phyloP scores from a whole-genome alignment of 805 yeast species.

The Sporopachydermia lactativora region DNA sequence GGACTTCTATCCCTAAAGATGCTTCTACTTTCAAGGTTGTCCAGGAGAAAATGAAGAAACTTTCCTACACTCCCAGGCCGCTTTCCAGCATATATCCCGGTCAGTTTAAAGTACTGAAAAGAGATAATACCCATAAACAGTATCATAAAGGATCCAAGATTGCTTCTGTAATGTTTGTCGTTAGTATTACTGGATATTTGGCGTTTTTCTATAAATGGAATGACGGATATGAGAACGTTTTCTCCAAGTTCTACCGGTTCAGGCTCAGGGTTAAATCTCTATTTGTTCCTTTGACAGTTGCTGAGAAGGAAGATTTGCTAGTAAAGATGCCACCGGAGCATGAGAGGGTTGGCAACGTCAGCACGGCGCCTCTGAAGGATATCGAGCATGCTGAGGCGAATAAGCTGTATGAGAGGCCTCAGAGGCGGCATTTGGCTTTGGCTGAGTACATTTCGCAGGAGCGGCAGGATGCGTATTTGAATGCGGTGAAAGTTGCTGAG shows the following conservation, averaged over 20 bases:
- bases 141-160: constrained; percentile 48
- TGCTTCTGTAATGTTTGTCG: constrained; percentile 37
- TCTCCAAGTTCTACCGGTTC: constrained; percentile 50
- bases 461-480: constrained; percentile 41
- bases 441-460: constrained; percentile 61
- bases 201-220: constrained; percentile 76
- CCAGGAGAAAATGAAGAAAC: constrained; percentile 56
- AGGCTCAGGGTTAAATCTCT: constrained; percentile 43
- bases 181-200: constrained; percentile 38
- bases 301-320: constrained; percentile 51
- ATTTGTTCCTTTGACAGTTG: constrained; percentile 37
- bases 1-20: constrained; percentile 45
- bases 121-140: constrained; percentile 35
- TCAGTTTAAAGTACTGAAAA: constrained; percentile 54
- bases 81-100: constrained; percentile 63
- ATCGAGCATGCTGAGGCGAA: constrained; percentile 27
- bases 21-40: constrained; percentile 55
- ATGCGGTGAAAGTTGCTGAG: constrained; percentile 32
- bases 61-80: constrained; percentile 72
- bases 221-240: constrained; percentile 65
- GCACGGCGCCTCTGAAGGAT: constrained; percentile 18
- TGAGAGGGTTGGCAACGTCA: constrained; percentile 24
- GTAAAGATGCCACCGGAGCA: constrained; percentile 25
- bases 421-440: constrained; percentile 55
- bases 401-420: constrained; percentile 41